phyloP scores from a whole-genome alignment of 148 eudicot genomes.

The Silene latifolia region DNA sequence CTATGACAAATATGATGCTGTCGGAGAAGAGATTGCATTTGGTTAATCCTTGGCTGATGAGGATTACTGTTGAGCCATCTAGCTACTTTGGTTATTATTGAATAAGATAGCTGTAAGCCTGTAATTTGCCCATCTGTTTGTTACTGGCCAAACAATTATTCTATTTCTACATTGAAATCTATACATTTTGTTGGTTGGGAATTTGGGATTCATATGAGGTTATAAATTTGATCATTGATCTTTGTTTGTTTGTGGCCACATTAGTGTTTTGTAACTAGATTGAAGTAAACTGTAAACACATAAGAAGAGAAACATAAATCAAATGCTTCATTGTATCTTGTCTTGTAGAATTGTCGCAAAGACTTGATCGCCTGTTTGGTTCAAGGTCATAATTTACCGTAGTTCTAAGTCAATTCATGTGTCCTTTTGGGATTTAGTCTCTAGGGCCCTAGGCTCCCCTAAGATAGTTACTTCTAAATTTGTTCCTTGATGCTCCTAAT shows the following conservation, averaged over 20 bases:
- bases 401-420: too few relatives aligned
- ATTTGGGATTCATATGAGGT: neutral
- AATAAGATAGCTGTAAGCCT: neutral
- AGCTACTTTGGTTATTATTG: neutral
- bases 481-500: too few relatives aligned
- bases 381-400: too few relatives aligned
- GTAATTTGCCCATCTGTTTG: neutral
- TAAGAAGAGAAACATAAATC: too few relatives aligned
- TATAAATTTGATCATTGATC: neutral
- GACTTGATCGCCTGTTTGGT: too few relatives aligned
- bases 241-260: neutral
- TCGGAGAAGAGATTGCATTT: neutral
- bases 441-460: too few relatives aligned
- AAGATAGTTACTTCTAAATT: too few relatives aligned
- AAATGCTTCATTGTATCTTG: too few relatives aligned
- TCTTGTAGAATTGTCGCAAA: too few relatives aligned
- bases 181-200: neutral
- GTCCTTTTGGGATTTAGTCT: too few relatives aligned
- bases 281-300: too few relatives aligned
- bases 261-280: neutral
- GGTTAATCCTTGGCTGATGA: neutral
- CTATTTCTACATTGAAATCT: neutral
- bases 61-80: neutral
- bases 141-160: neutral
- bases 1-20: neutral